A percentile compares a stretch with the other conserved stretches of the same genome.
Conservation (phyloP, 768 basidiomycete genomes). For the Chalciporus chontae region DNA sequence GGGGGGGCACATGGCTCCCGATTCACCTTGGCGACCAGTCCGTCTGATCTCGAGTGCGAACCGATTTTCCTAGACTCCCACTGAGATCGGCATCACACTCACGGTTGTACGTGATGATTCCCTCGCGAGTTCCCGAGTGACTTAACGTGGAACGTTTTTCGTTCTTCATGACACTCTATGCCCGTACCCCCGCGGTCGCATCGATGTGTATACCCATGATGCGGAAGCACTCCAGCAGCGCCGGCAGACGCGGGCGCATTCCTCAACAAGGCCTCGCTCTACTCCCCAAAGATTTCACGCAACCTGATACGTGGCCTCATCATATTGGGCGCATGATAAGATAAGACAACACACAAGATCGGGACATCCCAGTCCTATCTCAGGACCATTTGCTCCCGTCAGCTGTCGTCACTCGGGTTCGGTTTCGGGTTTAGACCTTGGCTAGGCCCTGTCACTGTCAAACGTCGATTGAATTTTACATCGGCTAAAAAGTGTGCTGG, state of each 20-base stretch:
- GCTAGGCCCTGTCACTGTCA: constrained; percentile 3
- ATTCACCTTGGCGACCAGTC: background rate
- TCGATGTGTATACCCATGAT: constrained; percentile 1
- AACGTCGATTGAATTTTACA: constrained; percentile 9
- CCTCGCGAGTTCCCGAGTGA: constrained; percentile 10
- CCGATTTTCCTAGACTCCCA: constrained; percentile 1
- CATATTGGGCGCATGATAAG: constrained; percentile 26
- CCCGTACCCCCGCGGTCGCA: constrained; percentile 20
- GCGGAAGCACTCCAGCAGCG: background rate
- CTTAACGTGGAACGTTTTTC: constrained; percentile 19
- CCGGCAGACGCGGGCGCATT: background rate
- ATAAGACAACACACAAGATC: constrained; percentile 23
- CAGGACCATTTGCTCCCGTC: constrained; percentile 12
- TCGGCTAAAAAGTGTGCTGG: constrained; percentile 8
- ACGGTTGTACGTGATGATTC: constrained; percentile 22
- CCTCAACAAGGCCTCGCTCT: constrained; percentile 10
- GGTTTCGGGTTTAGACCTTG: constrained; percentile 13
- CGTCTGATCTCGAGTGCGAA: background rate
- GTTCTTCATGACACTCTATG: constrained; percentile 17
- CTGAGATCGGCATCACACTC: constrained; percentile 6
- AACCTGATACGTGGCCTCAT: constrained; percentile 21
- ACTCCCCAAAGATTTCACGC: constrained; percentile 11
- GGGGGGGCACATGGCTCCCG: background rate
- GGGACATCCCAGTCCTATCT: no score
- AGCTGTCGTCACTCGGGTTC: constrained; percentile 13